Evolutionary conservation across 2,329 filamentous ascomycete genomes (phyloP).

Genomic region (Tolypocladium amazonense): DNA sequence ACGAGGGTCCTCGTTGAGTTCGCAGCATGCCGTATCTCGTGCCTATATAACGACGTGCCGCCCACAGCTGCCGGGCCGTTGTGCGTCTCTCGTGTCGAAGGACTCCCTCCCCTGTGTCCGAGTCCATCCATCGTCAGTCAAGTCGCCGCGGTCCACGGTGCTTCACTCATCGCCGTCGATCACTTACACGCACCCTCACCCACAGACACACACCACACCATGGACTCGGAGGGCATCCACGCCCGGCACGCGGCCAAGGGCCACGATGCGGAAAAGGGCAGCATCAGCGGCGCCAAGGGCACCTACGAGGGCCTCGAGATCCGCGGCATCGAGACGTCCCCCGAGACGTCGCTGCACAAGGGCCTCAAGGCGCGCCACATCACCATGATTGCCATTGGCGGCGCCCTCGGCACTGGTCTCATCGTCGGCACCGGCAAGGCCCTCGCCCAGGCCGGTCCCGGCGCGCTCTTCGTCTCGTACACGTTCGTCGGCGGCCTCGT

Average conservation of each 20-base stretch:
- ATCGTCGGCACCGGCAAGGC: conserved; percentile 57
- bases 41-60: not conserved
- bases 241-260: conserved; percentile 4
- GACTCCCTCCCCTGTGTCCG: not conserved
- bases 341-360: conserved; percentile 37
- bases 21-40: not conserved
- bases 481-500: conserved; percentile 60
- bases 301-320: conserved; percentile 21
- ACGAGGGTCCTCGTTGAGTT: not conserved
- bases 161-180: not conserved
- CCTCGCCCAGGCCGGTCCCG: conserved; percentile 46
- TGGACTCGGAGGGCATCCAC: conserved; percentile 6
- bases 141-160: not conserved
- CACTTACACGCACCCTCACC: not conserved
- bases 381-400: conserved; percentile 59
- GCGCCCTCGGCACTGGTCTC: conserved; percentile 63
- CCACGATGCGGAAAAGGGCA: conserved; percentile 11
- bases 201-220: not conserved
- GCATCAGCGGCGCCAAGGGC: conserved; percentile 1
- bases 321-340: conserved; percentile 37
- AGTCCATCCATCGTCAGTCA: not conserved
- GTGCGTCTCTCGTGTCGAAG: not conserved
- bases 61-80: not conserved
- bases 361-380: conserved; percentile 44
- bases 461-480: conserved; percentile 62